Conservation (phyloP, 1,139 yeast genomes). For the Zygotorulaspora mrakii region DNA sequence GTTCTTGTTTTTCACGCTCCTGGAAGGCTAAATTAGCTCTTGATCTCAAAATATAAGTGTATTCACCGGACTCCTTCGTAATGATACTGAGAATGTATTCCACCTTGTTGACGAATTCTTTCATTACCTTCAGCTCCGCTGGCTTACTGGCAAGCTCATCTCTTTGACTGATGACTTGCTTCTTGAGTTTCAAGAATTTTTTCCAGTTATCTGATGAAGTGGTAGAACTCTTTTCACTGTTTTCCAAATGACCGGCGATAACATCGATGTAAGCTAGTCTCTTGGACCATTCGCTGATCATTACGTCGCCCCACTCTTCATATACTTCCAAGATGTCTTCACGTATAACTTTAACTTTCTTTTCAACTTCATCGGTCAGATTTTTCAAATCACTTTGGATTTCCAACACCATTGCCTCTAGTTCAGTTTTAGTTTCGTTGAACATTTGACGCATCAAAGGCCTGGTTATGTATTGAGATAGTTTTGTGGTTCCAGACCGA, state of each 20-base stretch:
- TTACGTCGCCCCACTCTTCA: constrained; percentile 68
- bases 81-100: constrained; percentile 59
- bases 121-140: constrained; percentile 49
- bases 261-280: constrained; percentile 36
- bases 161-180: constrained; percentile 38
- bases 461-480: constrained; percentile 46
- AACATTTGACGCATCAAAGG: constrained; percentile 54
- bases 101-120: constrained; percentile 51
- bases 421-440: constrained; percentile 35
- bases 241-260: constrained; percentile 23
- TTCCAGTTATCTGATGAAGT: constrained; percentile 29
- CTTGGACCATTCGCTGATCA: constrained; percentile 52
- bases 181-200: constrained; percentile 28
- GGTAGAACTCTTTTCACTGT: constrained; percentile 13
- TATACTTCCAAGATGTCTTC: constrained; percentile 58
- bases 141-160: constrained; percentile 52
- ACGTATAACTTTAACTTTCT: constrained; percentile 45
- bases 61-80: constrained; percentile 66
- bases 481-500: constrained; percentile 33
- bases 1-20: constrained; percentile 50
- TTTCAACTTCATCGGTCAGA: constrained; percentile 41
- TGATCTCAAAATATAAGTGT: constrained; percentile 68
- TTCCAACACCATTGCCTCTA: constrained; percentile 41
- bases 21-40: constrained; percentile 81
- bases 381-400: constrained; percentile 39